phyloP scores from a whole-genome alignment of 1,284 basidiomycete species.

The Sporisorium reilianum region DNA sequence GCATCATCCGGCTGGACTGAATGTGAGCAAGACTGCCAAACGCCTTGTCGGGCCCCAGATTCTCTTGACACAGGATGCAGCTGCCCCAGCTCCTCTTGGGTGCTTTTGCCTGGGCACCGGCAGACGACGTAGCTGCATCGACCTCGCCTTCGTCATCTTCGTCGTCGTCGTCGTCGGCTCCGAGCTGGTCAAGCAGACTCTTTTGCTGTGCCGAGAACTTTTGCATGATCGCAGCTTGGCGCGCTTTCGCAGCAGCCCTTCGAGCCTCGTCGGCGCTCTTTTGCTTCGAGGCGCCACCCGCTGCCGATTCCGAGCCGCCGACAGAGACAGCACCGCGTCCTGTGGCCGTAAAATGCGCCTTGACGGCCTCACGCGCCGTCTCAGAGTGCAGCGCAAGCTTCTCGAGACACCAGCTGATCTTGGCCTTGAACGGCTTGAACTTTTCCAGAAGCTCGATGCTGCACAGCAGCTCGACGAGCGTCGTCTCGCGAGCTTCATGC shows the following conservation, averaged over 20 bases:
- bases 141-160: slow-evolving; percentile 48
- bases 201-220: slow-evolving; percentile 67
- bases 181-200: slow-evolving; percentile 61
- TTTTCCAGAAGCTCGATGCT: slow-evolving; percentile 46
- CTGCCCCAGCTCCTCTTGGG: slow-evolving; percentile 74
- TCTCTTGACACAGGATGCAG: slow-evolving; percentile 98
- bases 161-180: slow-evolving; percentile 61
- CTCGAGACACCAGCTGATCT: slow-evolving; percentile 60
- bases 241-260: slow-evolving; percentile 61
- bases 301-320: slow-evolving; percentile 1
- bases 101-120: slow-evolving; percentile 23
- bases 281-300: slow-evolving; percentile 15
- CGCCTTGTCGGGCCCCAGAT: slow-evolving; percentile 78
- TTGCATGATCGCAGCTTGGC: slow-evolving; percentile 67
- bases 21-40: slow-evolving; percentile 92
- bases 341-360: slow-evolving; percentile 32
- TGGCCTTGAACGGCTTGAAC: slow-evolving; percentile 56
- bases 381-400: slow-evolving; percentile 28
- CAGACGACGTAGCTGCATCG: slow-evolving; percentile 27
- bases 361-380: slow-evolving; percentile 16
- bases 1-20: slow-evolving; percentile 87
- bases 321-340: slow-evolving; percentile 28
- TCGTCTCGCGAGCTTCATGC: slow-evolving; percentile 12
- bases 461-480: slow-evolving; percentile 54
- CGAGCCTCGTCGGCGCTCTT: slow-evolving; percentile 53